Conservation (phyloP, 208 protist species). For the Trypanosoma avium region DNA sequence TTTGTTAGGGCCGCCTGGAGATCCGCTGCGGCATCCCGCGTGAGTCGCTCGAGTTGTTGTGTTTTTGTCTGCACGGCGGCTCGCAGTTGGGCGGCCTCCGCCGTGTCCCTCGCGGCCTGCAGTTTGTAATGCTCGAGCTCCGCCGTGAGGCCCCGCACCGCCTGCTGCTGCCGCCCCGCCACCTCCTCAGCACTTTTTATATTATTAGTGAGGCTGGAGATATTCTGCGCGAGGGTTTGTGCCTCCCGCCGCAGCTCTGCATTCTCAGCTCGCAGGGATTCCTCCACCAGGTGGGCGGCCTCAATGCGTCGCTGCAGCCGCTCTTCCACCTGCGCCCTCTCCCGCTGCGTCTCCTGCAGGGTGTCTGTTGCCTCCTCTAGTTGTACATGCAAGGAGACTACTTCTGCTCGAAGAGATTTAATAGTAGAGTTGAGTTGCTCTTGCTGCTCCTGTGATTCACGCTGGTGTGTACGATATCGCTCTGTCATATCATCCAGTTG, state of each 20-base stretch:
- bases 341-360: slow-evolving; percentile 24
- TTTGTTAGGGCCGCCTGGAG: background rate
- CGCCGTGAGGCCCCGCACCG: slow-evolving; percentile 32
- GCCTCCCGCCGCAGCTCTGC: slow-evolving; percentile 43
- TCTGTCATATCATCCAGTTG: slow-evolving; percentile 13
- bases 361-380: slow-evolving; percentile 43
- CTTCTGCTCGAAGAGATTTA: slow-evolving; percentile 49
- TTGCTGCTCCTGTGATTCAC: slow-evolving; percentile 37
- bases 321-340: slow-evolving; percentile 37
- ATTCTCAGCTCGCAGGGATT: slow-evolving; percentile 45
- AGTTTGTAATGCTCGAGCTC: slow-evolving; percentile 43
- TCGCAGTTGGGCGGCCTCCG: slow-evolving; percentile 37
- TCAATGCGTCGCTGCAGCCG: slow-evolving; percentile 40
- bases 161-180: slow-evolving; percentile 40
- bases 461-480: slow-evolving; percentile 24
- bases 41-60: slow-evolving; percentile 33
- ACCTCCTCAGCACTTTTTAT: slow-evolving; percentile 30
- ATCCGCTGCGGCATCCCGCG: slow-evolving; percentile 23
- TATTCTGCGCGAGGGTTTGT: slow-evolving; percentile 32
- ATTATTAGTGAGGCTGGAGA: slow-evolving; percentile 29
- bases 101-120: slow-evolving; percentile 32
- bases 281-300: slow-evolving; percentile 47
- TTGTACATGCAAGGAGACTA: slow-evolving; percentile 35
- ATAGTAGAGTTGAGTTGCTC: slow-evolving; percentile 32
- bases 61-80: slow-evolving; percentile 45